phyloP scores from a whole-genome alignment of 2,329 filamentous ascomycete genomes.

The Nannizziopsis arthrosporioides region DNA sequence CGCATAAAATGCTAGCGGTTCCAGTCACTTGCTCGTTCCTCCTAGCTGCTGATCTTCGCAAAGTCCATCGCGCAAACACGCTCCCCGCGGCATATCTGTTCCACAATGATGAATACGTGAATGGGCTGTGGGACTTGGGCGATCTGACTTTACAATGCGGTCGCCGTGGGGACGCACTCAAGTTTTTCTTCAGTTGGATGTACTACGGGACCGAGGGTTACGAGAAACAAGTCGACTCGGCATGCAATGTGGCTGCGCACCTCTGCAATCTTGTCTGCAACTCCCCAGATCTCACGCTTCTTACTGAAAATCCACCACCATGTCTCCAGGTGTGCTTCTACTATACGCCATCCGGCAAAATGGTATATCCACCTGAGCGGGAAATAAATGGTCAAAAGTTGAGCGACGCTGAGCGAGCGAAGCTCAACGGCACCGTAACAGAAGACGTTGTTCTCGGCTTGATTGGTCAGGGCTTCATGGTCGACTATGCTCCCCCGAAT shows the following conservation, averaged over 20 bases:
- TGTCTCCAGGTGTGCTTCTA: conserved; percentile 96
- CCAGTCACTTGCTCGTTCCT: conserved; percentile 87
- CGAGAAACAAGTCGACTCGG: conserved; percentile 55
- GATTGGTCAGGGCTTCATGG: conserved; percentile 54
- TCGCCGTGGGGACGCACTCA: conserved; percentile 70
- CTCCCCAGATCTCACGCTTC: conserved; percentile 53
- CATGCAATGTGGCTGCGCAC: conserved; percentile 58
- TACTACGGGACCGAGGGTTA: conserved; percentile 77
- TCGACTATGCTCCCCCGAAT: conserved; percentile 50
- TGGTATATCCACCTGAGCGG: conserved; percentile 30
- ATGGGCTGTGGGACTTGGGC: conserved; percentile 64
- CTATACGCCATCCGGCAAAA: conserved; percentile 50
- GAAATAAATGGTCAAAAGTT: conserved; percentile 18
- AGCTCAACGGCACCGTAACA: conserved; percentile 46
- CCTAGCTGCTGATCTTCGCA: conserved; percentile 59
- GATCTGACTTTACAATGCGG: conserved; percentile 92
- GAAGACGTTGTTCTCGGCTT: conserved; percentile 44
- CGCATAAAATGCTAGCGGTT: conserved; percentile 94
- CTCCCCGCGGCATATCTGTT: conserved; percentile 79
- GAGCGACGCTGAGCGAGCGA: conserved; percentile 27
- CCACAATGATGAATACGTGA: conserved; percentile 41
- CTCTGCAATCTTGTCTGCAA: conserved; percentile 50
- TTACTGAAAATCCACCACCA: conserved; percentile 65
- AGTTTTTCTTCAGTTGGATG: conserved; percentile 77
- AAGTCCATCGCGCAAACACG: conserved; percentile 76